Base-by-base conservation (phyloP, 805 yeast species). In the Vanderwaltozyma yarrowii region DNA sequence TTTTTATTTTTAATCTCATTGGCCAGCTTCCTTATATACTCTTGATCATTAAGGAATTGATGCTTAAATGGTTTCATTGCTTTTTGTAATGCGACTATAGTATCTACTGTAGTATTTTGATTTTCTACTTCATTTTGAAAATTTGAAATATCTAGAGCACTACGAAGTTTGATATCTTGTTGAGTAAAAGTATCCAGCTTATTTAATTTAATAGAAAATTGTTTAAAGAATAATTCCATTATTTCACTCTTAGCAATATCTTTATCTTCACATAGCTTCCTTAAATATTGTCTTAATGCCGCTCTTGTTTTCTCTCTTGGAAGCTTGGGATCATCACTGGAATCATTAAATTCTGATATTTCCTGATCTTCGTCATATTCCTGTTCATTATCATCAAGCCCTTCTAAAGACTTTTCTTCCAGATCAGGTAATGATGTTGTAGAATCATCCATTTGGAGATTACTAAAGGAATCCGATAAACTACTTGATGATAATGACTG, bases 261-360 rank as follows among this genome's bases (percentile, higher is more conserved):
- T 6, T 74, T 67, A 32, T 73, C 71, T 20, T 69, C 62, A 8
- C 73, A 51, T 14, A 88, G 59, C 2, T 68, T 58, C 20, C 70
- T 64, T 35, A 89, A 52, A 50, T 84, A 89, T 0, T 86, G 83
- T 32, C 96, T 67, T 33, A 89, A 66, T 0, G 92, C 73, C 8
- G 85, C 67, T 32, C 97, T 65, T 46, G 84, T 72, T 45, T 76
- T 79, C 54, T 89, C 97, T 21, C 94, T 70, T 3, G 77, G 73
- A 23, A 82, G 63, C 27, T 40, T 46, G 2, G 45, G 33, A 14
- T 50, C 55, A 9, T 35, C 26, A n/a, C 47, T 51, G 24, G n/a
- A n/a, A n/a, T 52, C 56, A 17, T 49, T n/a, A n/a, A 30, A 12
- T 5, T 9, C 21, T 6, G 17, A 3, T 17, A 9, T 5, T 30